Evolutionary conservation across 1,284 basidiomycete species (phyloP), one percentile per base, ranked within the genome.

Genomic region (Melampsora americana): DNA sequence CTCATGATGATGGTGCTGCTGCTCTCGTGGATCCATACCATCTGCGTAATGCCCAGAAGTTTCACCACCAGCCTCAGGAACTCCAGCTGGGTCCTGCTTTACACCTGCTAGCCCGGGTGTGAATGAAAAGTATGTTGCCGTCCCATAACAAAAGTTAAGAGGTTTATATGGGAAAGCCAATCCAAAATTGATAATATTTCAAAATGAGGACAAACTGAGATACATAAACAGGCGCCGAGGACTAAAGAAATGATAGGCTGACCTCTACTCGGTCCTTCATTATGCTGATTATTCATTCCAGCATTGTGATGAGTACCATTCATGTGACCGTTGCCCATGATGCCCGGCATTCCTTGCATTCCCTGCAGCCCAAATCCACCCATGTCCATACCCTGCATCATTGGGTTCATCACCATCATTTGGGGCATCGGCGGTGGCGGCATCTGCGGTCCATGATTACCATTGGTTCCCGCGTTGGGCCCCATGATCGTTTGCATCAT

Each of bases 1-100:
- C 66, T 76, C 73, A 76, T 76, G 73, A 48, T 76, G 73, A 69
- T 76, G 73, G 30, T 76, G 73, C 12, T 59, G 73, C 60, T 76
- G 73, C 59, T 76, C 66, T 62, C 66, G 73, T 48, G 73, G 42
- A 66, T 59, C 71, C 71, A 74, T 42, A n/a, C 66, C 71, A 67
- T 74, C 71, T 66, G 62, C 71, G 71, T 66, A 74, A 59, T 59
- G 46, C 39, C 62, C 64, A 60, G 64, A 12, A 32, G 53, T 42
- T 39, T 74, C 71, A 32, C 65, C 71, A 44, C 62, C 26, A 48
- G 65, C 53, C 28, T 74, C 71, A 66, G 71, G 59, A 44, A 50
- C 48, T 56, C 71, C 71, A 46, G 48, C 32, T 42, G 64, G 50
- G 48, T 73, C 71, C 53, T 65, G 71, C 46, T 73, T 73, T 46